Base-by-base conservation (phyloP, 306 rosid genomes). In the Corylus heterophylla region DNA sequence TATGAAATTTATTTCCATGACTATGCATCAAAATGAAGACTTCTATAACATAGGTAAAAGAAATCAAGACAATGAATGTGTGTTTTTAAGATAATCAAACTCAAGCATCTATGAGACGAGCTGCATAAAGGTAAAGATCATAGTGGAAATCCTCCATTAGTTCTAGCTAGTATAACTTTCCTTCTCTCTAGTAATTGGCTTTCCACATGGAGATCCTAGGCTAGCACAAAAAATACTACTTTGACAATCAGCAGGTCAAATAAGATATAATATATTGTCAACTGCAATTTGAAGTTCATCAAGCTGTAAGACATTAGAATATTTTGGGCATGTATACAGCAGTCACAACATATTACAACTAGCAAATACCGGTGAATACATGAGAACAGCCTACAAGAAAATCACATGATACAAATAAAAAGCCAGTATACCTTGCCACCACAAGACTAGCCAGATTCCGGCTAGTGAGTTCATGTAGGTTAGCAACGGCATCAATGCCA, bases 371-470 rank as follows among this genome's bases (percentile, higher is more conserved):
- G 31, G 18, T 31, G 29, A 59, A 13, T 14, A 6, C 20, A 42
- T 0, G 8, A 67, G 37, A 37, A 1, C 11, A 54, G 31, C 11
- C 25, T 8, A 51, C 12, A 22, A 66, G 31, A 52, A 54, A 12
- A 85, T 64, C 18, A 52, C 9, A 37, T 0, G 10, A 58, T 56
- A 61, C 35, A 50, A 74, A 77, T 73, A 13, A 25, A 25, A 62
- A 78, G 56, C 61, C 8, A 11, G 35, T 81, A 44, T 83, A 94
- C 97, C 96, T 92, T 62, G 83, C 75, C 17, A 85, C 83, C 29
- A 89, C 70, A 76, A 85, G 22, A 54, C 77, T 81, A 47, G 84
- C 89, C 74, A 91, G 37, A 63, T 80, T 91, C 3, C 55, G 69
- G 18, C 17, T 31, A 64, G 18, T 74, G 12, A 89, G 86, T 35